A percentile compares a stretch with the other conserved stretches of the same genome.
Conservation (phyloP, 345 rosid genomes). For the Corchorus olitorius region DNA sequence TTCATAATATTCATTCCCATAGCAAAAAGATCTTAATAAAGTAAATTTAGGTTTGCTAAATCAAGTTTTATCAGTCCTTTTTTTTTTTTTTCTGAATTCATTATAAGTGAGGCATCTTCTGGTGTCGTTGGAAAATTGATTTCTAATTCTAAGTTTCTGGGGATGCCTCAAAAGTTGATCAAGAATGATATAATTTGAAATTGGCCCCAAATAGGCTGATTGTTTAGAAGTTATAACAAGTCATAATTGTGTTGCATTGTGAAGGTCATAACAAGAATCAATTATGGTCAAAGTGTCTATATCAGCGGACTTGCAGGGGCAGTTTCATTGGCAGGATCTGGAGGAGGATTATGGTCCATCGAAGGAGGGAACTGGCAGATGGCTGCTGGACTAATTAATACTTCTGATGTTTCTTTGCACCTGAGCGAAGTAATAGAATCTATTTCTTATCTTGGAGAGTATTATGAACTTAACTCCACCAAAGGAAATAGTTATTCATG, state of each 20-base stretch:
- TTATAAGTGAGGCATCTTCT: not conserved
- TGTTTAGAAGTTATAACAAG: constrained; percentile 6
- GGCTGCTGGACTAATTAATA: constrained; percentile 76
- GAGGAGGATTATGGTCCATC: constrained; percentile 82
- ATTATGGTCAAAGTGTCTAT: constrained; percentile 81
- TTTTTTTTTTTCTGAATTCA: not conserved
- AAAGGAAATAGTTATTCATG: constrained; percentile 66
- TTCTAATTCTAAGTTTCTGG: constrained; percentile 10
- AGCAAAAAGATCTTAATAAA: not conserved
- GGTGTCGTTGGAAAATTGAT: not conserved
- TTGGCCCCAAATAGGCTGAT: not conserved
- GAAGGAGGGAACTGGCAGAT: constrained; percentile 97
- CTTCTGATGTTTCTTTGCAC: constrained; percentile 68
- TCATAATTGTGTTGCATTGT: constrained; percentile 7
- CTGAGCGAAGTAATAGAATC: constrained; percentile 70
- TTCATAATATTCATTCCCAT: not conserved
- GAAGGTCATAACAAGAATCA: constrained; percentile 90
- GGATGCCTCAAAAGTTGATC: not conserved
- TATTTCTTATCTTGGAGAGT: constrained; percentile 51
- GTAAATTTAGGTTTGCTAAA: not conserved
- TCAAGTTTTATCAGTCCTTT: not conserved
- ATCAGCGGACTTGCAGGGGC: constrained; percentile 98
- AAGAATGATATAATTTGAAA: not conserved
- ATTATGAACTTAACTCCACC: constrained; percentile 83
- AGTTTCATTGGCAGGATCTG: constrained; percentile 95